Conservation (phyloP, 768 basidiomycete genomes). For the Agrocybe pediades region DNA sequence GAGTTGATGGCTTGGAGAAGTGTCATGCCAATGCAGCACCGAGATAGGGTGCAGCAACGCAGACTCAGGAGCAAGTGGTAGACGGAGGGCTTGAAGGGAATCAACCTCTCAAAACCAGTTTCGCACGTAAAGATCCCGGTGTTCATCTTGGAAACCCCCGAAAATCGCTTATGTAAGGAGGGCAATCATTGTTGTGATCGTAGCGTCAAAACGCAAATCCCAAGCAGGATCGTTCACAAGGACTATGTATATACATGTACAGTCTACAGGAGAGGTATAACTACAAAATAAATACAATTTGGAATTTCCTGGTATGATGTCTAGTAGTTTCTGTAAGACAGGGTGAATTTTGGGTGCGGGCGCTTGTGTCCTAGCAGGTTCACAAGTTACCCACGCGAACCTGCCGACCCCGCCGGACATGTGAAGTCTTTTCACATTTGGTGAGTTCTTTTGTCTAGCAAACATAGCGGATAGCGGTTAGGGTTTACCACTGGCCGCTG, state of each 20-base stretch:
- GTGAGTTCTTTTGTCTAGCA: no score
- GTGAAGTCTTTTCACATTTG: no score
- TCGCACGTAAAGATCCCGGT: background rate
- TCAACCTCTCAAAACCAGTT: background rate
- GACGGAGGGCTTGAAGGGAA: background rate
- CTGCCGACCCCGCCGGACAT: no score
- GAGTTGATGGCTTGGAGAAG: constrained; percentile 1
- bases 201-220: background rate
- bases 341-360: no score
- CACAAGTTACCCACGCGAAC: no score
- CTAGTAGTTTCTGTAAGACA: no score
- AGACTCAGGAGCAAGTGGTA: background rate
- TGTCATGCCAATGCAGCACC: background rate
- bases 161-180: background rate
- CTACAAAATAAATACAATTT: background rate
- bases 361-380: no score
- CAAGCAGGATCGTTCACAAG: background rate
- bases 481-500: background rate
- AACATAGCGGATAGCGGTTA: no score
- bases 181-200: background rate
- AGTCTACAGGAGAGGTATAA: background rate
- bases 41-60: background rate
- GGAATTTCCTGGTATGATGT: no score
- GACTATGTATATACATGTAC: background rate
- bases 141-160: background rate